Percentiles rank a stretch among this genome's conserved stretches.
Conservation (phyloP, 768 basidiomycete genomes). For the Lepiota venenata region DNA sequence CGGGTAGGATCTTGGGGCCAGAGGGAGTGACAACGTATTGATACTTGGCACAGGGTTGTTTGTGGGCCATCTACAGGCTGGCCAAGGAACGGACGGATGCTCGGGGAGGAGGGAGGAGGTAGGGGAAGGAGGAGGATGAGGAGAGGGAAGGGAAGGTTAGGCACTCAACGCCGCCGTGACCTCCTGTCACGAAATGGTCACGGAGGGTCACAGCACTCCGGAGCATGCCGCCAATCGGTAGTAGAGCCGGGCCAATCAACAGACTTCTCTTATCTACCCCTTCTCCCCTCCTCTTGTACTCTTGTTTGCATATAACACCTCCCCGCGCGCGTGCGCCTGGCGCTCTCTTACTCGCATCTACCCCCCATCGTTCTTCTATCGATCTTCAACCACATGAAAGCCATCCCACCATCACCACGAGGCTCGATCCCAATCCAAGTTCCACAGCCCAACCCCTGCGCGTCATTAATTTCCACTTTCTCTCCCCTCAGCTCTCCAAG, state of each 20-base stretch:
- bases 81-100: conserved; percentile 7
- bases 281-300: not conserved
- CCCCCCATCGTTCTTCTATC: not conserved
- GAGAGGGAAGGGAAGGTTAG: conserved; percentile 3
- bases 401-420: not conserved
- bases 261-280: not conserved
- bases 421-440: not conserved
- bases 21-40: conserved; percentile 69
- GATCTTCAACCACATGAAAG: too few species aligned
- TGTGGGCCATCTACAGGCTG: conserved; percentile 56
- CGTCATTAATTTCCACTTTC: conserved; percentile 7
- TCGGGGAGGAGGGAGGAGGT: conserved; percentile 15
- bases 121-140: conserved; percentile 15
- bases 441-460: not conserved
- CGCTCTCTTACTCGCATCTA: not conserved
- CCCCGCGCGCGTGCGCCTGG: not conserved
- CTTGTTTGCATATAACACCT: not conserved
- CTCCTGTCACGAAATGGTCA: not conserved
- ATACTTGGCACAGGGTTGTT: conserved; percentile 65
- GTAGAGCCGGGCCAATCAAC: conserved; percentile 6
- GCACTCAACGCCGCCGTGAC: not conserved
- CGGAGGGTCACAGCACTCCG: conserved; percentile 13
- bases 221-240: conserved; percentile 6
- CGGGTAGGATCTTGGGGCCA: conserved; percentile 69
- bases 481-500: not conserved